Percentiles rank a stretch among this genome's conserved stretches.
phyloP scores from a whole-genome alignment of 139 green algal species.

The Haematococcus lacustris region DNA sequence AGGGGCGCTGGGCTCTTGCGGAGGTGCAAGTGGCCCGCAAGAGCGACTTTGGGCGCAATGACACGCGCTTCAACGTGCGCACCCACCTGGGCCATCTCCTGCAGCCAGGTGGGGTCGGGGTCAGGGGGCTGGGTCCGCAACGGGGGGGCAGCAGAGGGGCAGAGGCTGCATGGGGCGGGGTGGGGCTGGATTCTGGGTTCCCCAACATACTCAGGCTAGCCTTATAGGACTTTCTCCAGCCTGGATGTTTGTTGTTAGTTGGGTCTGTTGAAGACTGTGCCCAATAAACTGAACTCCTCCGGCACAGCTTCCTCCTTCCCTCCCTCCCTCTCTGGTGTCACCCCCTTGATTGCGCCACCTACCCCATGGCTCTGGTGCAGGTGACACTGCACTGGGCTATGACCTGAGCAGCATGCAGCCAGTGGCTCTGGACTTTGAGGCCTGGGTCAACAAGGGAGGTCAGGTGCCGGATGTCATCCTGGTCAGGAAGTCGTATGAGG shows the following conservation, averaged over 20 bases:
- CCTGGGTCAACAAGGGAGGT: slow-evolving; percentile 46
- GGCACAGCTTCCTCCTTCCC: no score
- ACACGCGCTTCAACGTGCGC: slow-evolving; percentile 60
- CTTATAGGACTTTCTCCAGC: no score
- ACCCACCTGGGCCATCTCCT: slow-evolving; percentile 88
- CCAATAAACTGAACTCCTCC: no score
- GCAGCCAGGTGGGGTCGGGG: slow-evolving; percentile 58
- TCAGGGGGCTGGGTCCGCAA: no score
- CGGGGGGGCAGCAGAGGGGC: neutral
- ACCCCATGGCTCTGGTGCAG: no score
- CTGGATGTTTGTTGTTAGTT: no score
- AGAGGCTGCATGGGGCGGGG: neutral
- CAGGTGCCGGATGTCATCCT: slow-evolving; percentile 85
- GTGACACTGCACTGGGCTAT: slow-evolving; percentile 85
- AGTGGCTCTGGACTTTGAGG: slow-evolving; percentile 70
- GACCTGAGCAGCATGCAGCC: slow-evolving; percentile 75
- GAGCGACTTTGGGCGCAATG: slow-evolving; percentile 87
- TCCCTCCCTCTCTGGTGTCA: no score
- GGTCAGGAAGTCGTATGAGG: slow-evolving; percentile 28
- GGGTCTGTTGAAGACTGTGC: no score
- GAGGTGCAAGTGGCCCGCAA: slow-evolving; percentile 67
- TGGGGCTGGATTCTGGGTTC: no score
- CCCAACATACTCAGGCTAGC: no score
- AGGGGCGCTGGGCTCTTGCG: no score
- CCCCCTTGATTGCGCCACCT: no score